Conservation (phyloP, 352 stramenopile species). For the Pythium chondricola region DNA sequence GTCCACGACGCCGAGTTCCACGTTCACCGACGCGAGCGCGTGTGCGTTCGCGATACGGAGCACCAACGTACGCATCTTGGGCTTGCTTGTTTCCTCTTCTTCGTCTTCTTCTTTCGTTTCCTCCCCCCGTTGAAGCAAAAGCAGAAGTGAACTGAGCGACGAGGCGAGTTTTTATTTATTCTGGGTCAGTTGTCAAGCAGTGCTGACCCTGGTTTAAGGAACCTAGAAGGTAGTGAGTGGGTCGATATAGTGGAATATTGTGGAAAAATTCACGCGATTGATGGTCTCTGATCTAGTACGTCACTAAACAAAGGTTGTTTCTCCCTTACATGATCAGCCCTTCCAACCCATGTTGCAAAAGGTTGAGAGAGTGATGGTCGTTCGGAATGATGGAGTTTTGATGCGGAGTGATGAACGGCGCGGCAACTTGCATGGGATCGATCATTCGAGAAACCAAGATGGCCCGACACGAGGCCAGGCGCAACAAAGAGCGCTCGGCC, state of each 20-base stretch:
- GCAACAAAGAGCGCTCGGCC: no score
- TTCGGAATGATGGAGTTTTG: slow-evolving; percentile 11
- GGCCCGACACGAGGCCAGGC: no score
- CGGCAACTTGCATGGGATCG: slow-evolving; percentile 7
- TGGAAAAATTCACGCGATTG: no score
- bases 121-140: slow-evolving; percentile 20
- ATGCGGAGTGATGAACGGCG: slow-evolving; percentile 4
- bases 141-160: slow-evolving; percentile 21
- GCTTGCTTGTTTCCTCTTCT: slow-evolving; percentile 10
- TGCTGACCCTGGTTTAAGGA: no score
- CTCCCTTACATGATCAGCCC: slow-evolving; percentile 13
- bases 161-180: not conserved
- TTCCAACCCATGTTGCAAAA: no score
- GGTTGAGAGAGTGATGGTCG: slow-evolving; percentile 18
- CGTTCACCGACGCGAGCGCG: slow-evolving; percentile 7
- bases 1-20: slow-evolving; percentile 21
- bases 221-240: no score
- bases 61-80: slow-evolving; percentile 21
- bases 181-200: not conserved
- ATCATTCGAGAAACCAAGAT: slow-evolving; percentile 9
- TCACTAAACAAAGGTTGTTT: slow-evolving; percentile 14
- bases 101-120: slow-evolving; percentile 11
- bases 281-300: no score
- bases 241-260: not conserved
- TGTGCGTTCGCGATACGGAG: slow-evolving; percentile 15